Base-by-base conservation (phyloP, 495 filamentous ascomycete species). In the Talaromyces adpressus region DNA sequence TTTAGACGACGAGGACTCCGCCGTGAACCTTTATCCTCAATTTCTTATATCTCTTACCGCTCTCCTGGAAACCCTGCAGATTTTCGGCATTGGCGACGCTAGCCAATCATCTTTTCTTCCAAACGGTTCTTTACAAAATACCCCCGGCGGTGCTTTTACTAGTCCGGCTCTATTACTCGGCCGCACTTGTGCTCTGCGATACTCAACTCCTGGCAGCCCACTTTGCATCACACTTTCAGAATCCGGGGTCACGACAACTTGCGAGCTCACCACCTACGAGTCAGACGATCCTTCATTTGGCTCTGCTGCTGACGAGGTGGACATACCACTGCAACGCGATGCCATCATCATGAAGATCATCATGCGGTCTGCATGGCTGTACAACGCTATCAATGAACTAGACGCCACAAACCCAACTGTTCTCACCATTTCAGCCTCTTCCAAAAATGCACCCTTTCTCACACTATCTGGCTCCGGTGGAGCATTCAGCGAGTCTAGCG, bases 1-100 rank as follows among this genome's bases (percentile, higher is more conserved):
- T 25, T 29, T 22, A 16, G 58, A 34, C 9, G 60, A 53, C 6
- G 60, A 53, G 25, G 60, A 62, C 3, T 64, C 72, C 34, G 72
- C 80, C 18, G 66, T 67, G n/a, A 63, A 69, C 29, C 39, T 66
- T 7, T 74, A 76, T 59, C 78, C 68, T 74, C 78, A 60, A 73
- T 98, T 98, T 71, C 88, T 91, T 63, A 87, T 97, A 64, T 93
- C 91, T 11, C 82, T 98, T 45, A 81, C 89, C 1, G 89, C 93
- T 45, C 82, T 98, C 8, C 84, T 98, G 51, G 94, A 98, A 78
- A 96, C 92, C 8, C 81, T 98, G 29, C 93, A 96, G 68, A 97
- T 98, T 47, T 93, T 98, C 70, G 89, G 90, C 56, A 84, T 91
- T 63, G 86, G 86, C 52, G 91, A 96, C 66, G 71, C 77, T 18